Evolutionary conservation across 2,329 filamentous ascomycete genomes (phyloP), one percentile per base, ranked within the genome.

Genomic region (Beauveria australis): DNA sequence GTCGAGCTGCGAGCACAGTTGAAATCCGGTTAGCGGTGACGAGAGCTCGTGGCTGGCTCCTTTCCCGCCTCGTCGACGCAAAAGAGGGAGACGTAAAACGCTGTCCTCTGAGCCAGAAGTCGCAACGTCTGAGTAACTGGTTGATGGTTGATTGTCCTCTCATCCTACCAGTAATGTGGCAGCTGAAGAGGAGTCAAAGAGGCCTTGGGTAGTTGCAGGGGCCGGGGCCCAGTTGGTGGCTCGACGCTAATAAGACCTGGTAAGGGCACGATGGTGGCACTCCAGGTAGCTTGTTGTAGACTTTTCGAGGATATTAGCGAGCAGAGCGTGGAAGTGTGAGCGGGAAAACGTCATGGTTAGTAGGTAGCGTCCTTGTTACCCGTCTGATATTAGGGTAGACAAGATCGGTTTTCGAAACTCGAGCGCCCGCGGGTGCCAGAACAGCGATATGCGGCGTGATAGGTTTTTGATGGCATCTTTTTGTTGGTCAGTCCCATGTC

Each of bases 401-500:
- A 44, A 37, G 41, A 51, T 19, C 46, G 22, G 30, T 18, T 2
- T 26, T 30, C 44, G 44, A 57, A 57, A 14, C 30, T 49, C 12
- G 19, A 22, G 54, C 44, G 19, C 33, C 33, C 33, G 33, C 33
- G 5, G 14, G 33, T 37, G 19, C 43, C 26, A 47, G 41, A 46
- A 4, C 30, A 33, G 30, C 12, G 12, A 37, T 48, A 26, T 19
- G 18, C 43, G 26, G 7, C n/a, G 30, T 22, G 43, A 47, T 46
- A 24, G 9, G 40, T 47, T 28, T 22, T 26, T 3, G 48, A 19
- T n/a, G 5, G 40, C 33, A 40, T 10, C 10, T 14, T 44, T 57
- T 57, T 40, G 22, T 59, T 51, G 55, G 24, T 41, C 9, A 26
- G 55, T 48, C 56, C 33, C 47, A 53, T 33, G 48, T 59, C 56